phyloP scores from a whole-genome alignment of 257 asterid genomes.

The Euphrasia confusa region DNA sequence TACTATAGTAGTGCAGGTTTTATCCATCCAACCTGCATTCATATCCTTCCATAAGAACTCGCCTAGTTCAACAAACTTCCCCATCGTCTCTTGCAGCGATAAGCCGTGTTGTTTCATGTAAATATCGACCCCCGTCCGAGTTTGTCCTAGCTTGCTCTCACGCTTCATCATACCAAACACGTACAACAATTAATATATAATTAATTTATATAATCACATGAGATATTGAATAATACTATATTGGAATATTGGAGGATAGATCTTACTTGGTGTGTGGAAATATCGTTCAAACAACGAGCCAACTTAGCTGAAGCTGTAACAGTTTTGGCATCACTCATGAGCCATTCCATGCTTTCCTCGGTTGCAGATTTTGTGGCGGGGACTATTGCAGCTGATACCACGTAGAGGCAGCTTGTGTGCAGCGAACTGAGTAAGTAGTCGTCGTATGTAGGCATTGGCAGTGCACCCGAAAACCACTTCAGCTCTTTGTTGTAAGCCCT shows the following conservation, averaged over 20 bases:
- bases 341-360: constrained; percentile 3
- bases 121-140: neutral
- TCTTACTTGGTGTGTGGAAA: neutral
- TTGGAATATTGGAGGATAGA: too few species aligned
- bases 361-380: neutral
- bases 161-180: constrained; percentile 1
- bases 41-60: constrained; percentile 21
- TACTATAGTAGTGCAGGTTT: neutral
- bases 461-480: neutral
- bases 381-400: neutral
- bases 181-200: too few species aligned
- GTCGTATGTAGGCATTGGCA: neutral
- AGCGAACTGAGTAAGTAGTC: neutral
- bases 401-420: neutral
- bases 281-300: neutral
- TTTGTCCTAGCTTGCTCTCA: constrained; percentile 10
- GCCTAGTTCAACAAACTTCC: neutral
- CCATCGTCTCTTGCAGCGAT: constrained; percentile 9
- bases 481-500: neutral
- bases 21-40: constrained; percentile 12
- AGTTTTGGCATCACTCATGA: neutral
- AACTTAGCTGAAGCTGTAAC: neutral
- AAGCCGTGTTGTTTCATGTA: constrained; percentile 18
- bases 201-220: neutral
- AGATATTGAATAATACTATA: too few species aligned